phyloP scores from a whole-genome alignment of 2,329 filamentous ascomycete species.

The Botrytis paeoniae region DNA sequence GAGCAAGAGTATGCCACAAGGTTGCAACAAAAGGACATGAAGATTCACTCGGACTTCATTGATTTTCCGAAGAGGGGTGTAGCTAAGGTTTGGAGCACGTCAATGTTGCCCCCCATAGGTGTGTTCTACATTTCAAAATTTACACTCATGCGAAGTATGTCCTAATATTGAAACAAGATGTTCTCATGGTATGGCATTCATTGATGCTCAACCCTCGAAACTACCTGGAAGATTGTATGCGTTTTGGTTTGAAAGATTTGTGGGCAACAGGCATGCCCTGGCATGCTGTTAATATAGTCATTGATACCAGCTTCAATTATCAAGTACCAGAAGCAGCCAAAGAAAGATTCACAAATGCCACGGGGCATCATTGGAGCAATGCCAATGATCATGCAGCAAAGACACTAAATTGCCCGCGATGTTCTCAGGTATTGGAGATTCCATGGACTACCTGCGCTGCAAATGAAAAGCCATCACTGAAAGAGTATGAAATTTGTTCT shows the following conservation, averaged over 20 bases:
- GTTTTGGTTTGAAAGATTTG: constrained; percentile 50
- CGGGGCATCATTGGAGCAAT: constrained; percentile 58
- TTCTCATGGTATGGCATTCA: constrained; percentile 76
- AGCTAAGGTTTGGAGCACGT: constrained; percentile 37
- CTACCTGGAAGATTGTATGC: constrained; percentile 72
- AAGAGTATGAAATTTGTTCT: constrained; percentile 30
- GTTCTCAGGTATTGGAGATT: constrained; percentile 43
- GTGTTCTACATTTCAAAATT: constrained; percentile 28
- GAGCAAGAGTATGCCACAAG: constrained; percentile 25
- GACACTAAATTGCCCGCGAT: constrained; percentile 54
- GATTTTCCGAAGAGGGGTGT: constrained; percentile 20
- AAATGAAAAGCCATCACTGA: constrained; percentile 39
- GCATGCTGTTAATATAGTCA: constrained; percentile 54
- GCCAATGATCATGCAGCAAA: constrained; percentile 49
- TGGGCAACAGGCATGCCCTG: constrained; percentile 68
- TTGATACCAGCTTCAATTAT: constrained; percentile 60
- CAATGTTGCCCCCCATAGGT: constrained; percentile 54
- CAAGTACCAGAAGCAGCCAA: constrained; percentile 45
- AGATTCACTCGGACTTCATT: neutral
- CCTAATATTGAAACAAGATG: constrained; percentile 47
- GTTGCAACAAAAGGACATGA: constrained; percentile 29
- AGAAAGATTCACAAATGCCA: constrained; percentile 47
- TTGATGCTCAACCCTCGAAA: constrained; percentile 73
- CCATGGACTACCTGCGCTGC: constrained; percentile 59
- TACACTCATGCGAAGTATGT: neutral